phyloP scores from a whole-genome alignment of 306 rosid genomes.

The Mucuna pruriens region DNA sequence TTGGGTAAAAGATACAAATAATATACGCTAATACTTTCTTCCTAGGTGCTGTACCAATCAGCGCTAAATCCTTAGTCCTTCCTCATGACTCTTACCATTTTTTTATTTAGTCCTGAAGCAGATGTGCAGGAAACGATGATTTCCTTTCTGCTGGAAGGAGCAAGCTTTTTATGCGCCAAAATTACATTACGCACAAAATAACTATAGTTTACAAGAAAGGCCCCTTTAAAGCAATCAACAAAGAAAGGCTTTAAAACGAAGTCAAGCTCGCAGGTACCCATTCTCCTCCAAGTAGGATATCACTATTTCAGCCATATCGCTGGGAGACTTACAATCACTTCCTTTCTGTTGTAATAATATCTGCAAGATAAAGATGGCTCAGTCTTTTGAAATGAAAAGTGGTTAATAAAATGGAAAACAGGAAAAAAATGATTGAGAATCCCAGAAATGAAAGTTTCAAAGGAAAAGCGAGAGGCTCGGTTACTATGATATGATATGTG shows the following conservation, averaged over 20 bases:
- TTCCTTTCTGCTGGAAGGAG: constrained; percentile 56
- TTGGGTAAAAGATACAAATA: constrained; percentile 22
- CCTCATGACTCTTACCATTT: constrained; percentile 39
- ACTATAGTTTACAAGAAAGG: constrained; percentile 20
- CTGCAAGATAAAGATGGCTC: constrained; percentile 54
- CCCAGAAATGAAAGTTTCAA: background rate
- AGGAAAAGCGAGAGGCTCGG: constrained; percentile 1
- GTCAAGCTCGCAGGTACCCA: constrained; percentile 69
- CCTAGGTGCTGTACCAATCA: constrained; percentile 25
- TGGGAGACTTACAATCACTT: constrained; percentile 55
- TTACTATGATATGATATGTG: background rate
- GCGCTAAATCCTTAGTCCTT: constrained; percentile 29
- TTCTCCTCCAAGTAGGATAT: constrained; percentile 79
- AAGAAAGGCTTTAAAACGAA: constrained; percentile 34
- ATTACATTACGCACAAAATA: constrained; percentile 30
- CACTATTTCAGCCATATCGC: constrained; percentile 70
- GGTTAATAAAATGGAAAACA: constrained; percentile 1
- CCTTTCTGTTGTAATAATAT: constrained; percentile 73
- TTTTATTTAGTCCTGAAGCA: constrained; percentile 43
- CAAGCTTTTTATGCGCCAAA: constrained; percentile 25
- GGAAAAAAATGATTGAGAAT: constrained; percentile 5
- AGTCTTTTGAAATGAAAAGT: constrained; percentile 4
- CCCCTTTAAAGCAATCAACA: constrained; percentile 35
- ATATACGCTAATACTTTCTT: constrained; percentile 22
- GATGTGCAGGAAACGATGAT: constrained; percentile 69